phyloP scores from a whole-genome alignment of 345 rosid species.

The Theobroma cacao region DNA sequence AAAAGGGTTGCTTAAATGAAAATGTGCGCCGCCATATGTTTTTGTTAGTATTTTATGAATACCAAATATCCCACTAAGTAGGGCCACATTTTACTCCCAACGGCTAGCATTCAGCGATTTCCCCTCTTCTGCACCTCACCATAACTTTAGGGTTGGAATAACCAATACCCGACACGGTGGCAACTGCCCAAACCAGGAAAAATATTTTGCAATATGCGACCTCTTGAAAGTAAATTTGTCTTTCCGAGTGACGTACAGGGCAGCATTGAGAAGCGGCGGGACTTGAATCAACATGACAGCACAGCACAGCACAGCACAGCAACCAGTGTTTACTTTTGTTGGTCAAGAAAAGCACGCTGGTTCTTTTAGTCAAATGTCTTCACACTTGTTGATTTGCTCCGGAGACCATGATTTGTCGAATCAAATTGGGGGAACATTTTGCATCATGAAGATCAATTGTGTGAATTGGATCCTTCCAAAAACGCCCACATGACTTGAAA shows the following conservation, averaged over 20 bases:
- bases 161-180: no score
- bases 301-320: no score
- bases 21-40: background rate
- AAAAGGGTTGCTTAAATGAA: background rate
- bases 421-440: no score
- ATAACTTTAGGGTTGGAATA: no score
- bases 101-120: no score
- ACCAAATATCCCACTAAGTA: background rate
- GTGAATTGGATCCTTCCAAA: background rate
- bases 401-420: no score
- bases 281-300: constrained; percentile 9
- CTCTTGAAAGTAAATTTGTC: constrained; percentile 4
- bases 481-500: background rate
- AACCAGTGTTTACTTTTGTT: background rate
- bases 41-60: background rate
- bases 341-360: constrained; percentile 8
- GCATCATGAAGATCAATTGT: background rate
- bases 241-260: background rate
- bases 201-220: background rate
- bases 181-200: background rate
- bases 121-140: no score
- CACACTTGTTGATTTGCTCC: no score
- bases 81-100: background rate
- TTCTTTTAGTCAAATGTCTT: constrained; percentile 10
- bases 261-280: background rate